Conservation (phyloP, 2,329 filamentous ascomycete genomes). For the Parascedosporium putredinis region DNA sequence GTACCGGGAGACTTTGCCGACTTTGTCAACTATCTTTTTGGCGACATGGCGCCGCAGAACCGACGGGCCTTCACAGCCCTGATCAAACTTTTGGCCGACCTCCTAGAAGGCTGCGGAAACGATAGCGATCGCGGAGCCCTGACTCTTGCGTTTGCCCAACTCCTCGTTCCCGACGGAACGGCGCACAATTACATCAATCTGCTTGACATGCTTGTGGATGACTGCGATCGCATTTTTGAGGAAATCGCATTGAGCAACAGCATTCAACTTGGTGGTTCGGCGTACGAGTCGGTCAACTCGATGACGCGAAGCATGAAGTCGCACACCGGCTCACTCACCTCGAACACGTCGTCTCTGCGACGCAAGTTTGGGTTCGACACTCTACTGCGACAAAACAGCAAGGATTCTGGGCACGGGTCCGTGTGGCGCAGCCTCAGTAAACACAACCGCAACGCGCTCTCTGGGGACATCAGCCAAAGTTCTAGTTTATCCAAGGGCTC, state of each 20-base stretch:
- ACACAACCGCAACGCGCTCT: constrained; percentile 45
- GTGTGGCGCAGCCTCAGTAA: constrained; percentile 88
- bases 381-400: constrained; percentile 70
- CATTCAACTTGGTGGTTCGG: constrained; percentile 27
- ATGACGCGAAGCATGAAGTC: constrained; percentile 45
- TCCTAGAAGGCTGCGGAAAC: constrained; percentile 82
- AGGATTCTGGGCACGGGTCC: constrained; percentile 61
- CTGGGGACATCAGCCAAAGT: constrained; percentile 42
- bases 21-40: constrained; percentile 54
- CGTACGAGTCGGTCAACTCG: constrained; percentile 50
- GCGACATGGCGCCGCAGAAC: constrained; percentile 59
- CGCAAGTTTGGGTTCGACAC: constrained; percentile 74
- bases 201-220: constrained; percentile 78
- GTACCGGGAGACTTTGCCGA: constrained; percentile 65
- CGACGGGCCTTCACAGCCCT: constrained; percentile 71
- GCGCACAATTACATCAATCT: constrained; percentile 80
- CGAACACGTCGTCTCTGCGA: constrained; percentile 76
- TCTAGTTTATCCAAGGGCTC: constrained; percentile 57
- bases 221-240: constrained; percentile 81
- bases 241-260: constrained; percentile 32
- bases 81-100: constrained; percentile 74
- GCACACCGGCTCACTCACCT: constrained; percentile 65
- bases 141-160: constrained; percentile 79
- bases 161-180: constrained; percentile 67
- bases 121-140: constrained; percentile 83